Evolutionary conservation across 2,329 filamentous ascomycete species (phyloP).

Genomic region (Pezicula neosporulosa): DNA sequence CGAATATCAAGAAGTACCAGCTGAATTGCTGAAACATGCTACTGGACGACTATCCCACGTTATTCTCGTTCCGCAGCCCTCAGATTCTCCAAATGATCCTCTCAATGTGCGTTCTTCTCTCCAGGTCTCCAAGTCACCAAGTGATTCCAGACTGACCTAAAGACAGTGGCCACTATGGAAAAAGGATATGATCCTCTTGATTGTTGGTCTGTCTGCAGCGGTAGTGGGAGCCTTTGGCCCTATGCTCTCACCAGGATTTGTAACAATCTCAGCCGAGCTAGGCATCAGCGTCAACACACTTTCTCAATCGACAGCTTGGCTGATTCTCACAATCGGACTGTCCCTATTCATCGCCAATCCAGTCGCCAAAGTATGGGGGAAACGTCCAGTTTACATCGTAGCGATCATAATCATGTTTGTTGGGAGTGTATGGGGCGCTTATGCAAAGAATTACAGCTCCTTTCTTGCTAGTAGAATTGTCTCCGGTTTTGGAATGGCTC

Average conservation of each 20-base stretch:
- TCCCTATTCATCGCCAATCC: conserved; percentile 48
- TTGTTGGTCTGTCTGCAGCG: conserved; percentile 41
- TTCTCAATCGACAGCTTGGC: conserved; percentile 43
- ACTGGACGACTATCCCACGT: conserved; percentile 17
- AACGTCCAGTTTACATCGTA: conserved; percentile 45
- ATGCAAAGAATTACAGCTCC: conserved; percentile 38
- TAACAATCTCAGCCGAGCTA: conserved; percentile 39
- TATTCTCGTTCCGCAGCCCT: conserved; percentile 38
- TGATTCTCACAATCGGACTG: conserved; percentile 44
- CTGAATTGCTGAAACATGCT: conserved; percentile 28
- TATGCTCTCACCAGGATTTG: conserved; percentile 47
- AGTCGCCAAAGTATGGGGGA: conserved; percentile 46
- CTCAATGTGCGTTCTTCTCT: conserved; percentile 34
- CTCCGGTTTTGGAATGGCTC: conserved; percentile 45
- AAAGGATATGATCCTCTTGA: conserved; percentile 42
- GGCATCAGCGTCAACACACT: conserved; percentile 40
- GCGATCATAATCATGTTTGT: conserved; percentile 44
- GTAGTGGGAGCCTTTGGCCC: conserved; percentile 48
- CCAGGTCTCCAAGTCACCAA: background rate
- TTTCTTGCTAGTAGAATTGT: conserved; percentile 44
- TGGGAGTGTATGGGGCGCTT: conserved; percentile 44
- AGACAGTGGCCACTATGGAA: conserved; percentile 38
- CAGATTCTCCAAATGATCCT: conserved; percentile 45
- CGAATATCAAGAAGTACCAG: conserved; percentile 40
- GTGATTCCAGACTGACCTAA: background rate